Base-by-base conservation (phyloP, 345 rosid genomes). In the Syzygium oleosum region DNA sequence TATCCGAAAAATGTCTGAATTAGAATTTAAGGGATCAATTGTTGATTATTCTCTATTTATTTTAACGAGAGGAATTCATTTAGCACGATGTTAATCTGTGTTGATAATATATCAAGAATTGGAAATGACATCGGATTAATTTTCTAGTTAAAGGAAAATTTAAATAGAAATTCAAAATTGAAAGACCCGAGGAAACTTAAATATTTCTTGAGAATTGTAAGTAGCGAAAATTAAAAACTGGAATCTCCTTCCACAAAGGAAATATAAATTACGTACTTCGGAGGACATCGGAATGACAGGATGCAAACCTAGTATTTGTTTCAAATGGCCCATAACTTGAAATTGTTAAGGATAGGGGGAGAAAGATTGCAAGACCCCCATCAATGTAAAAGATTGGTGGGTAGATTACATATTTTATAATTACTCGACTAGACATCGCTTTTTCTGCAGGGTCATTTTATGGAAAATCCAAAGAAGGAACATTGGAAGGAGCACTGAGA, bases 121-220 rank as follows among this genome's bases (percentile, higher is more conserved):
- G 19, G 73, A 61, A n/a, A 61, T n/a, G 9, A 2, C 4, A 61
- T 13, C 6, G 34, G 19, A 34, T 61, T n/a, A 16, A 61, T n/a
- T 13, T 61, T 13, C 73, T 38, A n/a, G n/a, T 61, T 12, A 17
- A n/a, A n/a, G 13, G 9, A 61, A 61, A 6, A n/a, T 6, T 7
- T 61, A 12, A 13, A 13, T n/a, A 61, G 34, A 6, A 61, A 61
- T 3, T 61, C 12, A 16, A 61, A 61, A n/a, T n/a, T 61, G 19
- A 61, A n/a, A n/a, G 38, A 4, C 2, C 38, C 0, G 1, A 19
- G 19, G 0, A 61, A 61, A 13, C n/a, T 6, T 1, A 13, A n/a
- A 61, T 1, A 0, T 61, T n/a, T 61, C 9, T 61, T 61, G 13
- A 1, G 0, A 13, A n/a, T 1, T 14, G 7, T n/a, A 61, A n/a